Base-by-base conservation (phyloP, 768 basidiomycete genomes). In the Suillus variegatus region DNA sequence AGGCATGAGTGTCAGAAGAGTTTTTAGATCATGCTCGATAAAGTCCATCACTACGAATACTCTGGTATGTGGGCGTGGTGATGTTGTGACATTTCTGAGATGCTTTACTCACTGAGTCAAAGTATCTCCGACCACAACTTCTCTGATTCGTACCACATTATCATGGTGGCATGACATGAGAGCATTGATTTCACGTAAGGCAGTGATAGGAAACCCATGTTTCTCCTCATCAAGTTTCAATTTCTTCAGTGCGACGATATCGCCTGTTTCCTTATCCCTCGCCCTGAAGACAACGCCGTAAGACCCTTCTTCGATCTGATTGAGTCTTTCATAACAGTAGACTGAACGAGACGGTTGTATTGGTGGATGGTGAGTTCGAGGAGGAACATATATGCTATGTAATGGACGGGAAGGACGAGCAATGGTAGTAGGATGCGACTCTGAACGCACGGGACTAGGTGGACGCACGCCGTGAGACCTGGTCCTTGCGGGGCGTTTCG, bases 11-110 rank as follows among this genome's bases (percentile, higher is more conserved):
- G 91, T 93, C 64, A 99, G 85, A 61, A 99, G 86, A 7, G 96
- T 92, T 79, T 99, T 99, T 76, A 99, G 90, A 77, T 99, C 97
- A 77, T 99, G 97, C 78, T 99, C 97, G 75, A 99, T 97, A 74
- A 99, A 99, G 76, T 97, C 95, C 96, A 97, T 97, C 43, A 99
- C 97, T 69, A 99, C 96, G 77, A 96, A 99, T 52, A 99, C 94
- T 82, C 97, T 98, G 74, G 55, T 51, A 70, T 67, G 68, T 25
- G 36, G 57, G 60, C 35, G 46, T 64, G 63, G 64, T 68, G 64
- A 62, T 67, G 49, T 35, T 36, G 62, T 64, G 38, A 4, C 46
- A 68, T 56, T 56, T 55, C 38, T 64, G 16, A 41, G n/a, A 60
- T 8, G 47, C 70, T 72, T 67, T 68, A 92, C 97, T 84, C 81